These are phyloP conservation scores for Vinca minor DNA, from an alignment of 257 asterid species.

Conservation along the genomic window DNA sequence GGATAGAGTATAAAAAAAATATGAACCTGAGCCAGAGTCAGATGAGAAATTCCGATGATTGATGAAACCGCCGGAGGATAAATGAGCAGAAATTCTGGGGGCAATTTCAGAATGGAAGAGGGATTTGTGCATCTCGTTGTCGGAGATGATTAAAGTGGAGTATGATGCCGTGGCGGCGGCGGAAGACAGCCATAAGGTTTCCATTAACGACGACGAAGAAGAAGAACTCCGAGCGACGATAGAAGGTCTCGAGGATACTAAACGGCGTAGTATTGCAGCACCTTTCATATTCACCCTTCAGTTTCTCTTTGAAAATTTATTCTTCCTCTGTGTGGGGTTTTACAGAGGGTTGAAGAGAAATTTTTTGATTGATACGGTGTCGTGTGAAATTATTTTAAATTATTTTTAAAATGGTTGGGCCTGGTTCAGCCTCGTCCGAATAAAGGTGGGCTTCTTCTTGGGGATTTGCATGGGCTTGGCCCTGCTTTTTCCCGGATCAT, in stretches of 20 bases:
- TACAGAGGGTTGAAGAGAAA: not conserved
- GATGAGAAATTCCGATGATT: conserved; percentile 56
- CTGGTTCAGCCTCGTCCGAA: no score
- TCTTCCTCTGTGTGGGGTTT: not conserved
- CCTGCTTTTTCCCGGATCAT: no score
- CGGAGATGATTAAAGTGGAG: conserved; percentile 45
- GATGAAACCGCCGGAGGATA: conserved; percentile 16
- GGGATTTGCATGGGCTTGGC: no score
- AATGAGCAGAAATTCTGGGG: conserved; percentile 14
- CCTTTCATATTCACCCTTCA: not conserved
- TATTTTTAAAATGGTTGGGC: no score
- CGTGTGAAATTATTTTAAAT: no score
- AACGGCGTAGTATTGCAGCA: not conserved
- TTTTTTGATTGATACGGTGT: no score
- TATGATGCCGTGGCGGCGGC: conserved; percentile 61
- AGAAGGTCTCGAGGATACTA: not conserved
- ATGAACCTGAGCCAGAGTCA: conserved; percentile 52
- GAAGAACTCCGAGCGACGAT: conserved; percentile 10
- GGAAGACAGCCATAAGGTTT: conserved; percentile 49
- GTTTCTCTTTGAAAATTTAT: not conserved
- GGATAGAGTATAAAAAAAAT: no score
- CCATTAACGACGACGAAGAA: conserved; percentile 20
- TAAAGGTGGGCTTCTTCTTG: no score
- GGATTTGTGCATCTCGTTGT: conserved; percentile 30
- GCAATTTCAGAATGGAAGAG: conserved; percentile 29